Conservation (phyloP, 2,329 filamentous ascomycete genomes). For the Penicillium nordicum region DNA sequence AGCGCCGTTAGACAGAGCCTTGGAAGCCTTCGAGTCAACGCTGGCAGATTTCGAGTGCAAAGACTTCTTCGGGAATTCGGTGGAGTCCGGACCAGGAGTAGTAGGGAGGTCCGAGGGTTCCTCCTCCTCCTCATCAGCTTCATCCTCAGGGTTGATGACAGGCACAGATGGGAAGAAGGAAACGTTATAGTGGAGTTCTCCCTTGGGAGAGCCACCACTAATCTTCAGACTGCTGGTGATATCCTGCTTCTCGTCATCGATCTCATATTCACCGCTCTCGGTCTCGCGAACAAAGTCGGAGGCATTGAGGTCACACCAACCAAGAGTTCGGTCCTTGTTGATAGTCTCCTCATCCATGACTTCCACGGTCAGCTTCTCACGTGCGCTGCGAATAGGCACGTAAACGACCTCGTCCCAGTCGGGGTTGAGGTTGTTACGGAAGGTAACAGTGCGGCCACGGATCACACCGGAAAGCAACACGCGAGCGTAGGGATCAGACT, state of each 20-base stretch:
- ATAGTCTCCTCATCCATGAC: constrained; percentile 96
- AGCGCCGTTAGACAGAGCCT: constrained; percentile 16
- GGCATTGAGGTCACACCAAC: constrained; percentile 71
- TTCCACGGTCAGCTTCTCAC: constrained; percentile 82
- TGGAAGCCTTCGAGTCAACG: constrained; percentile 29
- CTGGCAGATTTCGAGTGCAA: constrained; percentile 30
- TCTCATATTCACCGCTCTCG: constrained; percentile 74
- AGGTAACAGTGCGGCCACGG: constrained; percentile 89
- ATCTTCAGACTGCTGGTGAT: constrained; percentile 68
- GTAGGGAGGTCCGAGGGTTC: constrained; percentile 38
- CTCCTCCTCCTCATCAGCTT: constrained; percentile 49
- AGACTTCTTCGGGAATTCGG: constrained; percentile 24
- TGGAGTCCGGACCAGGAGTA: constrained; percentile 9
- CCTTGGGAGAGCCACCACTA: constrained; percentile 71
- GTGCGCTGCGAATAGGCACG: constrained; percentile 77
- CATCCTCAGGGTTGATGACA: constrained; percentile 78
- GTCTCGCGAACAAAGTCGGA: constrained; percentile 75
- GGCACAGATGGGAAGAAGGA: constrained; percentile 89
- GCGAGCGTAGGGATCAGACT: constrained; percentile 91
- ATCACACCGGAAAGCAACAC: constrained; percentile 86
- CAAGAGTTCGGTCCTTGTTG: constrained; percentile 84
- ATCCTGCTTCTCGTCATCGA: constrained; percentile 70
- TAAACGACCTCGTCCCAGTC: constrained; percentile 96
- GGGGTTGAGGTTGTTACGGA: constrained; percentile 91
- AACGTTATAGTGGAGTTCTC: constrained; percentile 74